A percentile compares a stretch with the other conserved stretches of the same genome.
These are phyloP conservation scores for Phytophthora sp. DNA, from an alignment of 352 stramenopile species.

Conservation along the genomic window DNA sequence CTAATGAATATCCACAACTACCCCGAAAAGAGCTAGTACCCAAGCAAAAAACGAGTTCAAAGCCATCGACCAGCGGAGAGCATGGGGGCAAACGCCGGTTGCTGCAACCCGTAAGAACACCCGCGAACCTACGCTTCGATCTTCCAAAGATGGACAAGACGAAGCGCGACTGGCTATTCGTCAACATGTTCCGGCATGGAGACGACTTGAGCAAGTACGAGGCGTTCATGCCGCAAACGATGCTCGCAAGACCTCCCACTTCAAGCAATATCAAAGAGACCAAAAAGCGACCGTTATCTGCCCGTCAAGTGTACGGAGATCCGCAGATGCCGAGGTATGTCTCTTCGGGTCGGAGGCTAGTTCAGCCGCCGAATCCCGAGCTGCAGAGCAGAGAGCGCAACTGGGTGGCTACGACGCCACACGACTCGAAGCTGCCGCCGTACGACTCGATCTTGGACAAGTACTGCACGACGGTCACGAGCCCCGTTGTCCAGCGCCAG, in stretches of 20 bases:
- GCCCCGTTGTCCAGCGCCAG: conserved; percentile 69
- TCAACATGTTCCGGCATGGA: conserved; percentile 83
- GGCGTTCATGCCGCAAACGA: conserved; percentile 47
- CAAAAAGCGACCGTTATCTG: conserved; percentile 27
- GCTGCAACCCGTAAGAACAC: conserved; percentile 58
- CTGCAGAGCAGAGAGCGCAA: conserved; percentile 53
- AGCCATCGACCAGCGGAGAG: conserved; percentile 10
- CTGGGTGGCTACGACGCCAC: conserved; percentile 56
- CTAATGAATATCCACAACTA: conserved; percentile 33
- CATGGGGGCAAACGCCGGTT: conserved; percentile 30
- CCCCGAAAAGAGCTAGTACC: conserved; percentile 55
- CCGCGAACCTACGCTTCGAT: conserved; percentile 56
- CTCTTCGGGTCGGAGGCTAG: conserved; percentile 14
- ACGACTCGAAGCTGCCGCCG: conserved; percentile 56
- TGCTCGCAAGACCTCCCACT: conserved; percentile 15
- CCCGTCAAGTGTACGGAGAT: conserved; percentile 20
- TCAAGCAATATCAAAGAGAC: conserved; percentile 1
- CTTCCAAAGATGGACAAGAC: conserved; percentile 58
- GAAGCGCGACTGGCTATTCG: conserved; percentile 79
- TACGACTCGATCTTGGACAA: conserved; percentile 87
- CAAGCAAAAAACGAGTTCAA: conserved; percentile 40
- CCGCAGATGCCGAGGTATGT: conserved; percentile 1
- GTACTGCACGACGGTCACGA: conserved; percentile 80
- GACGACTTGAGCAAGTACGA: conserved; percentile 74
- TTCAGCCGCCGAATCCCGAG: conserved; percentile 12